Evolutionary conservation across 768 basidiomycete species (phyloP).

Genomic region (Amanita pseudoporphyria): DNA sequence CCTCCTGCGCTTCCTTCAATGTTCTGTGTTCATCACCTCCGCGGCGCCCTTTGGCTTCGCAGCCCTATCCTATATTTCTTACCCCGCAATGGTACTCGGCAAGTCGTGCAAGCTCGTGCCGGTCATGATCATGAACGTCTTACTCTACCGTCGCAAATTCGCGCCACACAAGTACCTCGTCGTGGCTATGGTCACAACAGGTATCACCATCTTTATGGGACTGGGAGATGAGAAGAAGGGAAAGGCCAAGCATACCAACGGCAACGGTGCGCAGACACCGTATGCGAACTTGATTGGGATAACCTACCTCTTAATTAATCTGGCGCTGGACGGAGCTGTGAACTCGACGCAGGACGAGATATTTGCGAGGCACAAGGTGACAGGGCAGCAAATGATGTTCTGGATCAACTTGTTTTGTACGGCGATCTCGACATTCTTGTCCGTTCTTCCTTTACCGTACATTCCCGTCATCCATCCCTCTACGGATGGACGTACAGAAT

Average conservation of each 20-base stretch:
- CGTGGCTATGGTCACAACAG: constrained; percentile 82
- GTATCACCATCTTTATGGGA: constrained; percentile 93
- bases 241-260: constrained; percentile 28
- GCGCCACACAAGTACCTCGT: constrained; percentile 94
- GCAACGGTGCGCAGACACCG: constrained; percentile 26
- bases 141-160: constrained; percentile 89
- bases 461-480: constrained; percentile 79
- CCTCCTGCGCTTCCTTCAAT: constrained; percentile 72
- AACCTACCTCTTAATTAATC: constrained; percentile 72
- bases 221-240: constrained; percentile 51
- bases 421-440: constrained; percentile 55
- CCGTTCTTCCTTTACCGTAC: constrained; percentile 65
- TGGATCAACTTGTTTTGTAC: constrained; percentile 92
- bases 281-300: constrained; percentile 64
- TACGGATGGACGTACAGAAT: constrained; percentile 47
- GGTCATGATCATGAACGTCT: constrained; percentile 95
- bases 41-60: constrained; percentile 97
- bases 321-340: constrained; percentile 84
- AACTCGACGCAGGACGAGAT: constrained; percentile 98
- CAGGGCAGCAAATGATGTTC: constrained; percentile 99
- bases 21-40: constrained; percentile 77
- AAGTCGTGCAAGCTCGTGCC: constrained; percentile 99
- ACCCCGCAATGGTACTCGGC: constrained; percentile 97
- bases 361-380: constrained; percentile 62
- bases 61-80: constrained; percentile 89